Conservation (phyloP, 2,329 filamentous ascomycete genomes). For the Ceratocystis alfenasii region DNA sequence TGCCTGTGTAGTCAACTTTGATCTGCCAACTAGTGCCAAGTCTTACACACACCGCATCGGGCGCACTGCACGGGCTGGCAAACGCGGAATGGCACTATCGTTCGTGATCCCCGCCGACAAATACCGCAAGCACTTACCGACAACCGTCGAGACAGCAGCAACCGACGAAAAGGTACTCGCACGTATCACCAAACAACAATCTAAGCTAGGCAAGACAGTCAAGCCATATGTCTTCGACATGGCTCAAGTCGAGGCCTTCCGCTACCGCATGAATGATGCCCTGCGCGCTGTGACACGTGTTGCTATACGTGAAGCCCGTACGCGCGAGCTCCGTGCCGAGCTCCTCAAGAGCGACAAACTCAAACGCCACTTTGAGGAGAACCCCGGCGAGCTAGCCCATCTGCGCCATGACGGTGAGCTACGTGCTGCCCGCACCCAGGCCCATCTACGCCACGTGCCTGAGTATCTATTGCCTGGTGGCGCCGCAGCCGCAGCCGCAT, state of each 20-base stretch:
- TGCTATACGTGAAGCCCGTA: constrained; percentile 78
- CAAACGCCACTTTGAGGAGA: constrained; percentile 93
- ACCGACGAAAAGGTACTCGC: constrained; percentile 75
- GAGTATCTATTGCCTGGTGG: constrained; percentile 78
- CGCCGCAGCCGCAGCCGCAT: constrained; percentile 56
- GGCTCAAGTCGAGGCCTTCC: constrained; percentile 83
- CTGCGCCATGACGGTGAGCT: constrained; percentile 84
- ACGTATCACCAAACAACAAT: constrained; percentile 68
- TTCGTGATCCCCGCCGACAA: constrained; percentile 76
- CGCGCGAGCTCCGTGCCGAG: constrained; percentile 77
- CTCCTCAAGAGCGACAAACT: constrained; percentile 88
- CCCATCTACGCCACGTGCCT: constrained; percentile 85
- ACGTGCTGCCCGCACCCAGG: constrained; percentile 68
- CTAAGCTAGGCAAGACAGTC: constrained; percentile 65
- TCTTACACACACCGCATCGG: constrained; percentile 97
- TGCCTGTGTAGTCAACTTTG: constrained; percentile 89
- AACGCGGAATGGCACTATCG: constrained; percentile 88
- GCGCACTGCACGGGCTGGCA: constrained; percentile 79
- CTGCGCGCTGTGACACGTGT: constrained; percentile 80
- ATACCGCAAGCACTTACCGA: constrained; percentile 83
- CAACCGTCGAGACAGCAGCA: constrained; percentile 59
- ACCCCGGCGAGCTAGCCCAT: constrained; percentile 76
- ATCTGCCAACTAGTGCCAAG: constrained; percentile 75
- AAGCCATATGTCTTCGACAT: constrained; percentile 92
- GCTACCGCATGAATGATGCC: constrained; percentile 89